A percentile compares a stretch with the other conserved stretches of the same genome.
Conservation (phyloP, 768 basidiomycete species). For the Rhodosporidiobolus odoratus region DNA sequence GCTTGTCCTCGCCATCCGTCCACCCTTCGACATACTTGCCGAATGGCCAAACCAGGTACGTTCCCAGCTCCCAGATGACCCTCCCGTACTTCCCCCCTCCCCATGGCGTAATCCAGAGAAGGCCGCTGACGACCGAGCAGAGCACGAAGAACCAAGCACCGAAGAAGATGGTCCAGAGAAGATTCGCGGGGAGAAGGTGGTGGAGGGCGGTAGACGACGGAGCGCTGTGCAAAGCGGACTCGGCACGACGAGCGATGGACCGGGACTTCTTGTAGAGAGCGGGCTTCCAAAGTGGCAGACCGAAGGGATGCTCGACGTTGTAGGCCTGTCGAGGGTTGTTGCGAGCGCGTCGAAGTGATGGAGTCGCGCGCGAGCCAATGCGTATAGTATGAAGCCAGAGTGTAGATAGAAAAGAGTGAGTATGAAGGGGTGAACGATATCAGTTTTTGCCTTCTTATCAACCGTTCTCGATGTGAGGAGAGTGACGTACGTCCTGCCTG, state of each 20-base stretch:
- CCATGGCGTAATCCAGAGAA: slow-evolving; percentile 67
- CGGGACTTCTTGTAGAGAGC: slow-evolving; percentile 97
- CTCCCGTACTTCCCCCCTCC: slow-evolving; percentile 78
- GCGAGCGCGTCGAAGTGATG: no score
- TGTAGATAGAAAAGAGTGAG: no score
- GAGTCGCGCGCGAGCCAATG: no score
- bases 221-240: slow-evolving; percentile 82
- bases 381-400: no score
- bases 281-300: slow-evolving; percentile 98
- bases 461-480: no score
- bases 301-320: slow-evolving; percentile 98
- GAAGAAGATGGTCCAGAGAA: slow-evolving; percentile 82
- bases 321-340: slow-evolving; percentile 59
- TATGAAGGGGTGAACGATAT: neutral
- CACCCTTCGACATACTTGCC: slow-evolving; percentile 89
- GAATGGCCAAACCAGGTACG: slow-evolving; percentile 97
- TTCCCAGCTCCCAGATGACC: slow-evolving; percentile 85
- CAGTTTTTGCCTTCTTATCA: no score
- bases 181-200: slow-evolving; percentile 86
- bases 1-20: slow-evolving; percentile 44
- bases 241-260: slow-evolving; percentile 91
- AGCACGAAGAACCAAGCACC: slow-evolving; percentile 85
- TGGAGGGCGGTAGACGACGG: slow-evolving; percentile 90
- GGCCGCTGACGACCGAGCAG: slow-evolving; percentile 62
- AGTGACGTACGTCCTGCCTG: slow-evolving; percentile 63